Conservation (phyloP, 208 protist species). For the Kentomonas sorsogonicus region DNA sequence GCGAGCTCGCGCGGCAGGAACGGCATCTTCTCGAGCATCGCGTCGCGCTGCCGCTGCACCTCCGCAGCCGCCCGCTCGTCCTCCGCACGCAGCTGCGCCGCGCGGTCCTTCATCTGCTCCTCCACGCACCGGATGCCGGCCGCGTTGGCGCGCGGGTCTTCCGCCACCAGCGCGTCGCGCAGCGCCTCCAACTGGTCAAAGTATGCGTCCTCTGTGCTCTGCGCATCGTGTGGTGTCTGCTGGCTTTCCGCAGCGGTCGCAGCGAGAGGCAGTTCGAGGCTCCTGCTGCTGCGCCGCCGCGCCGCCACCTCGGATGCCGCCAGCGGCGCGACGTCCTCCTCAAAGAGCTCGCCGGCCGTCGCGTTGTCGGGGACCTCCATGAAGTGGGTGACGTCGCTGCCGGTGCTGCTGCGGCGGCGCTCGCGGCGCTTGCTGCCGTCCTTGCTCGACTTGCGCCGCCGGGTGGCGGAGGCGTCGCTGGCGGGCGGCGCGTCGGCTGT, state of each 20-base stretch:
- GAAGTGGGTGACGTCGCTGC: no score
- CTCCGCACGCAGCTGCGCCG: constrained; percentile 11
- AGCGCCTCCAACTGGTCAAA: constrained; percentile 14
- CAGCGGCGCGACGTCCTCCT: no score
- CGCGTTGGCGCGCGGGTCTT: constrained; percentile 10
- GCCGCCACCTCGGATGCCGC: not conserved
- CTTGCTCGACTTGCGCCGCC: no score
- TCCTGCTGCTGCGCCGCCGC: not conserved
- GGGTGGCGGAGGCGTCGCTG: no score
- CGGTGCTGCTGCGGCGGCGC: no score
- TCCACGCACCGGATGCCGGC: not conserved
- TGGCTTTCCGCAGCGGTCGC: constrained; percentile 11
- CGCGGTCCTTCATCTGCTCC: constrained; percentile 11
- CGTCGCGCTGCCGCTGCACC: constrained; percentile 14
- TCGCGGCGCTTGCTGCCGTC: no score
- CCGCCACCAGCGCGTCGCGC: not conserved
- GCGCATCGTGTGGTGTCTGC: constrained; percentile 22
- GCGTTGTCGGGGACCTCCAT: no score
- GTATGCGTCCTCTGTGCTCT: constrained; percentile 19
- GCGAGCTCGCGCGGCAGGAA: constrained; percentile 14
- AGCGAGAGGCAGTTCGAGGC: not conserved
- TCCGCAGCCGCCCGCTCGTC: constrained; percentile 16
- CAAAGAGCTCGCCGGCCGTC: no score
- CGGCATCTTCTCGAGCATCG: constrained; percentile 14
- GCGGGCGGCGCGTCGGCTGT: no score